phyloP scores from a whole-genome alignment of 2,329 filamentous ascomycete species.

The Aspergillus hiratsukae region DNA sequence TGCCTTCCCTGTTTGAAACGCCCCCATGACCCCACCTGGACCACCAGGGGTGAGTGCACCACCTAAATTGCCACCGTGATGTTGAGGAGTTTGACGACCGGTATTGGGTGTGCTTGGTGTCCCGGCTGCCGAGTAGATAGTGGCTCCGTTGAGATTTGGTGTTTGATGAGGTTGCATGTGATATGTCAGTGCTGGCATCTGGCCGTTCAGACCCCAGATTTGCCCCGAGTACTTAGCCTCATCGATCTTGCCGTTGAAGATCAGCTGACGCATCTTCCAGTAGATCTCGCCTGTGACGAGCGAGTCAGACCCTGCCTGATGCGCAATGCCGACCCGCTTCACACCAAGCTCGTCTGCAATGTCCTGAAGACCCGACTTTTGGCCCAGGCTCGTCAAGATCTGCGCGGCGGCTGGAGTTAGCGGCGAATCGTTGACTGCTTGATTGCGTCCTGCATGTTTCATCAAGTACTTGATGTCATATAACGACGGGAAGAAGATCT shows the following conservation, averaged over 20 bases:
- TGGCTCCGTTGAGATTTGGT: constrained; percentile 52
- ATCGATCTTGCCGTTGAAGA: constrained; percentile 78
- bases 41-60: constrained; percentile 73
- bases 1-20: constrained; percentile 49
- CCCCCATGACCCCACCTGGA: constrained; percentile 69
- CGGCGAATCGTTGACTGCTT: constrained; percentile 60
- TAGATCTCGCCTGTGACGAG: constrained; percentile 91
- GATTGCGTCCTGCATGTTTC: constrained; percentile 74
- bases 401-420: constrained; percentile 63
- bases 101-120: constrained; percentile 66
- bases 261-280: constrained; percentile 83
- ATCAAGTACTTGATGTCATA: constrained; percentile 98
- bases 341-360: constrained; percentile 91
- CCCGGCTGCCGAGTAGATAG: constrained; percentile 45
- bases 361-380: constrained; percentile 88
- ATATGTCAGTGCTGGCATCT: constrained; percentile 52
- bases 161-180: constrained; percentile 47
- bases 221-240: constrained; percentile 77
- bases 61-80: constrained; percentile 40
- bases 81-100: constrained; percentile 43
- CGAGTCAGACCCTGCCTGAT: constrained; percentile 91
- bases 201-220: constrained; percentile 86
- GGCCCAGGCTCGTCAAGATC: constrained; percentile 78
- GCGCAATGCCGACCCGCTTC: constrained; percentile 78
- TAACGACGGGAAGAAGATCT: constrained; percentile 86